phyloP scores from a whole-genome alignment of 1,284 basidiomycete genomes.

The Microbotryum saponariae region DNA sequence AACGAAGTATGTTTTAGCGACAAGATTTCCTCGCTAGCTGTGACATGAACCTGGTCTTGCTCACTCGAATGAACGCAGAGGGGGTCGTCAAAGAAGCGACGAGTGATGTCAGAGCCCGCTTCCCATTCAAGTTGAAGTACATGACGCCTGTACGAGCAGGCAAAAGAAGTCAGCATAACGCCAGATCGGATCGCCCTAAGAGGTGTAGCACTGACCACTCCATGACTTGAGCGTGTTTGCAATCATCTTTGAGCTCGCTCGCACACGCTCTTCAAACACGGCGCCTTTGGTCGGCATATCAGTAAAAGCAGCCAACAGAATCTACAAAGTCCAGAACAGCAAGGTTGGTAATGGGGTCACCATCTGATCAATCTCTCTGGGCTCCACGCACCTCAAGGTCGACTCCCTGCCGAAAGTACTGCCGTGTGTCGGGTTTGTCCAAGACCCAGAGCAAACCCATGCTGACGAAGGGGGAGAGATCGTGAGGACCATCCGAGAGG shows the following conservation, averaged over 20 bases:
- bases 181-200: background rate
- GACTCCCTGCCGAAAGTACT: constrained; percentile 68
- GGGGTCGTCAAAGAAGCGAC: constrained; percentile 82
- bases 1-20: background rate
- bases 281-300: constrained; percentile 79
- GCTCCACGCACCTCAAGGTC: constrained; percentile 72
- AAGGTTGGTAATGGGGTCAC: background rate
- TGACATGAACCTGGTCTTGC: background rate
- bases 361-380: background rate
- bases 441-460: constrained; percentile 74
- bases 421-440: constrained; percentile 75
- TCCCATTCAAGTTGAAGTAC: constrained; percentile 87
- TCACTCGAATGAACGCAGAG: constrained; percentile 70
- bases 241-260: constrained; percentile 67
- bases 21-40: background rate
- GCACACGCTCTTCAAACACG: constrained; percentile 64
- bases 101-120: constrained; percentile 73
- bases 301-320: constrained; percentile 75
- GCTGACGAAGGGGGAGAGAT: constrained; percentile 76
- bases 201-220: constrained; percentile 61
- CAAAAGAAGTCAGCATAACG: background rate
- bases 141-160: constrained; percentile 60
- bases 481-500: constrained; percentile 76
- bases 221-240: constrained; percentile 80
- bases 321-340: constrained; percentile 47